Conservation (phyloP, 345 rosid species). For the Rhodamnia argentea region DNA sequence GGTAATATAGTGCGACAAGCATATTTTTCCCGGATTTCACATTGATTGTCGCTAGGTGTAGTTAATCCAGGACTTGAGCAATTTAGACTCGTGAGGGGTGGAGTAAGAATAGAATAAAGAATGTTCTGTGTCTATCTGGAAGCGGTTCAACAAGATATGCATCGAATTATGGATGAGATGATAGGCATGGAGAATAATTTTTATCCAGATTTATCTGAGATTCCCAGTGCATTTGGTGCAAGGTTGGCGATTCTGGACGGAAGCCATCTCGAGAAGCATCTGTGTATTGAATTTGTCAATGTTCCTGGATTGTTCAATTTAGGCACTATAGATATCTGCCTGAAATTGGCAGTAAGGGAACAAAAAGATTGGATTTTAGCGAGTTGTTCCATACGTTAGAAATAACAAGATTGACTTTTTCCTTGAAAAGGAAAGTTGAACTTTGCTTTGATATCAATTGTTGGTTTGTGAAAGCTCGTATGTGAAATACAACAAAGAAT, state of each 20-base stretch:
- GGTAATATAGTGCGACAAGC: not conserved
- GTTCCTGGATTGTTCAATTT: not conserved
- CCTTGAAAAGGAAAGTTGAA: no score
- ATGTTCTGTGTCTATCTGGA: not conserved
- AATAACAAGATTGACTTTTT: no score
- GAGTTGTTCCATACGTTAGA: not conserved
- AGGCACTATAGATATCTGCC: not conserved
- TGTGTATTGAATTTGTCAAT: not conserved
- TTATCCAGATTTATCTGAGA: not conserved
- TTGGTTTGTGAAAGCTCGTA: no score
- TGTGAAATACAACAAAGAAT: no score
- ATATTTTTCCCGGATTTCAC: not conserved
- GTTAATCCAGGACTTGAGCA: not conserved
- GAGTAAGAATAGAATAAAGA: not conserved
- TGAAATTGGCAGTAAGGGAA: not conserved
- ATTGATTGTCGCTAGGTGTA: not conserved
- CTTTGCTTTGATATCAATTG: no score
- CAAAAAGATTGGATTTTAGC: not conserved
- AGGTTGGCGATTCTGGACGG: not conserved
- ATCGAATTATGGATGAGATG: not conserved
- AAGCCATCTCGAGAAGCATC: not conserved
- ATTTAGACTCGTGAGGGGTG: not conserved
- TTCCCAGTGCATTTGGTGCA: not conserved
- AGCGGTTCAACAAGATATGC: not conserved
- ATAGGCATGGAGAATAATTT: not conserved